These are phyloP conservation scores for Cyamopsis tetragonoloba DNA, from an alignment of 306 rosid genomes.

Conservation along the genomic window DNA sequence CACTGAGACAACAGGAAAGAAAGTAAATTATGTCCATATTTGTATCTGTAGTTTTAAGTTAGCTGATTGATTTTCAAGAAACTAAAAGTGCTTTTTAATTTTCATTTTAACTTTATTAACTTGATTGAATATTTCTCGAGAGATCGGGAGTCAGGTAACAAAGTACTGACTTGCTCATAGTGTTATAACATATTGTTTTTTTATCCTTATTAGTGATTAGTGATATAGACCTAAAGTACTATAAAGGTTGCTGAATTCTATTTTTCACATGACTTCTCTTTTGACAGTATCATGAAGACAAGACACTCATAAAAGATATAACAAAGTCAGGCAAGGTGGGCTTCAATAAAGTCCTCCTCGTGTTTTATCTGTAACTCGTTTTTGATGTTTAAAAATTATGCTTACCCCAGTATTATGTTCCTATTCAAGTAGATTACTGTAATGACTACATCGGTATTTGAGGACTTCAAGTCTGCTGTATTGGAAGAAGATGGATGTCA, in stretches of 20 bases:
- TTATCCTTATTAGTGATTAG: too few species aligned
- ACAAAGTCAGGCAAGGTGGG: slow-evolving; percentile 79
- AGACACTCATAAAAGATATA: slow-evolving; percentile 67
- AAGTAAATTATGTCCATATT: background rate
- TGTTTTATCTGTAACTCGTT: slow-evolving; percentile 16
- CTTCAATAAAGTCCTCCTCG: slow-evolving; percentile 4
- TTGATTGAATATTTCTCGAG: slow-evolving; percentile 5
- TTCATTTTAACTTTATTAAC: slow-evolving; percentile 4
- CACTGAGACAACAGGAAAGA: background rate
- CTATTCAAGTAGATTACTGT: slow-evolving; percentile 48
- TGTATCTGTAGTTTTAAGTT: background rate
- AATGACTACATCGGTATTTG: slow-evolving; percentile 60
- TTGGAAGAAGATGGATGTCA: slow-evolving; percentile 54
- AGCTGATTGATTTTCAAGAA: slow-evolving; percentile 5
- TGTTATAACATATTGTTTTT: background rate
- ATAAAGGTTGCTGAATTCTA: slow-evolving; percentile 15
- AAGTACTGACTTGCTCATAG: slow-evolving; percentile 1
- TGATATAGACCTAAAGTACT: background rate
- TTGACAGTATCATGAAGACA: slow-evolving; percentile 84
- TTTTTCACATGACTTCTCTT: slow-evolving; percentile 11
- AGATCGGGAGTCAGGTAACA: slow-evolving; percentile 1
- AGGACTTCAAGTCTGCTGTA: slow-evolving; percentile 65
- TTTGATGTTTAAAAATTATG: slow-evolving; percentile 20
- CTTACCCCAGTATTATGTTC: slow-evolving; percentile 7
- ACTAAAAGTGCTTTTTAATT: background rate